Evolutionary conservation across 345 rosid species (phyloP), one percentile per base, ranked within the genome.

Genomic region (Eucalyptus albens): DNA sequence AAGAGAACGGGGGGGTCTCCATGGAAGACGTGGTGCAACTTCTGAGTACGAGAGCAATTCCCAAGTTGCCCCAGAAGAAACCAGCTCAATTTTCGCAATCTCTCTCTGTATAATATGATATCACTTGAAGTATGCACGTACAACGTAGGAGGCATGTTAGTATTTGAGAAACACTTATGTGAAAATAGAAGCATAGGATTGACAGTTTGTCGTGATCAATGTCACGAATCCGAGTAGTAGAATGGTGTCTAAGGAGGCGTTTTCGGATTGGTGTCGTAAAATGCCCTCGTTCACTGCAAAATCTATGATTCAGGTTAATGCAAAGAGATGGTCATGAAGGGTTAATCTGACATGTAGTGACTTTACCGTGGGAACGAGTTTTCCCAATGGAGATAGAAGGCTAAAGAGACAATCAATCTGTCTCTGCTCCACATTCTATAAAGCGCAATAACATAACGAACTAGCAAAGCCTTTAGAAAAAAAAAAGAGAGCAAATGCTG

Each of bases 1-100:
- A 87, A 26, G 50, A 45, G 15, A 31, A 86, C 87, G 65, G 50
- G 5, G 49, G 92, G 88, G 67, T 90, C 19, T 65, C 90, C 17
- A 91, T 91, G 88, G 92, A 86, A 31, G 90, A 89, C 50, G 92
- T 87, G 62, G 44, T 26, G 44, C 90, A 62, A 15, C 72, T 91
- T 29, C 85, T 89, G 88, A 51, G 65, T 86, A 87, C 55, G 72
- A 89, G 67, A 14, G 90, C 55, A 56, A 53, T 89, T 82, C 90
- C 80, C 2, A 45, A 29, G 26, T 69, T 91, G 88, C 82, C 92
- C 31, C 60, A 67, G 27, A 83, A 56, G 85, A 51, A 89, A 83
- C 86, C 89, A 26, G 86, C 86, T n/a, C 47, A 89, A 33, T 47
- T 67, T 24, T 29, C 19, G 29, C n/a, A 19, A 86, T 86, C 62